Evolutionary conservation across 1,284 basidiomycete genomes (phyloP), one percentile per base, ranked within the genome.

Genomic region (Anthracocystis panici-leucophaei): DNA sequence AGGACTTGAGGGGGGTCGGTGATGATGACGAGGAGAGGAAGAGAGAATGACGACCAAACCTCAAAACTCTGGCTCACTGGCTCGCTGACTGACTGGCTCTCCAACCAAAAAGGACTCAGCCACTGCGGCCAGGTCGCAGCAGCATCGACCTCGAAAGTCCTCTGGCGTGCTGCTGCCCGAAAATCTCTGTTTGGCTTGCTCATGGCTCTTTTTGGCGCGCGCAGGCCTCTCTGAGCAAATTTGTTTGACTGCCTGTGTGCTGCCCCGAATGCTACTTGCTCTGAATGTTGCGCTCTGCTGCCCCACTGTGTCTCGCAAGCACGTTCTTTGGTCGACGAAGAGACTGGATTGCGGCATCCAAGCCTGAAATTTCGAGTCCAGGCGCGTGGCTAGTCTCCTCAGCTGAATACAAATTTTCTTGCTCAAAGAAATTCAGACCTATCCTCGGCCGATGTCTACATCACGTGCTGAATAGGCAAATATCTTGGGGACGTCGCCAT

Each of bases 1-100:
- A 66, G 64, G 70, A 73, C 70, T 73, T 73, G 70, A 68, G 61
- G 70, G 49, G 64, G 65, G 54, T 57, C 53, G 71, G 61, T 65
- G 71, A 74, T 74, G 71, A 46, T 56, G 71, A 68, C 65, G 65
- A 68, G 65, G 59, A 61, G 65, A 68, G 65, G 58, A 57, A 61
- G 62, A 41, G 42, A 52, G 71, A 20, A 57, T 61, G 65, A 60
- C 61, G 70, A 73, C 70, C 41, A 68, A 55, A 57, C 55, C 61
- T 68, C 57, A 59, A 59, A 73, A 73, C 56, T 63, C 64, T 62
- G 64, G 44, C 59, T 67, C 52, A 29, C 51, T 59, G 40, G 21
- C 50, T 54, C 31, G 35, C n/a, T 52, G 35, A 41, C 31, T 52
- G 50, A 40, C 51, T 44, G 41, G 41, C 56, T 51, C 21, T 40